A percentile compares a stretch with the other conserved stretches of the same genome.
These are phyloP conservation scores for Immersiella caudata DNA, from an alignment of 495 filamentous ascomycete species.

Conservation along the genomic window DNA sequence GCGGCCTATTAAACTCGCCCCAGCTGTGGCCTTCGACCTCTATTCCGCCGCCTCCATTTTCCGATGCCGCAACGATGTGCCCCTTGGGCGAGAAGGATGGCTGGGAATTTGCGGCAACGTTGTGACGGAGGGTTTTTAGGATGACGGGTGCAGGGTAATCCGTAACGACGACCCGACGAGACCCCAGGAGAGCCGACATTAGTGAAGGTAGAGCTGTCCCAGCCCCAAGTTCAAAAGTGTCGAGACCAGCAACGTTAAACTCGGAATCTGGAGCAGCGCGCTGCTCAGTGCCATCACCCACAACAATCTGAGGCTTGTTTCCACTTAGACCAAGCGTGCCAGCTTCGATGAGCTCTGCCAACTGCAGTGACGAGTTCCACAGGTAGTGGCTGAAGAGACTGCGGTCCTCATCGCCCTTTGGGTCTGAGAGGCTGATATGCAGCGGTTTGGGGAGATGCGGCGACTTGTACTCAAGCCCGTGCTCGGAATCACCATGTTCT, in stretches of 20 bases:
- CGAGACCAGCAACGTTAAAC: conserved; percentile 43
- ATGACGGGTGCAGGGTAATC: conserved; percentile 77
- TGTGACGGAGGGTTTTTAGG: conserved; percentile 61
- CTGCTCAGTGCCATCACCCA: conserved; percentile 4
- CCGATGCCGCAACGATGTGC: conserved; percentile 17
- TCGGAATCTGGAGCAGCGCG: background rate
- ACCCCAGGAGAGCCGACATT: conserved; percentile 64
- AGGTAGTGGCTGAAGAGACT: conserved; percentile 79
- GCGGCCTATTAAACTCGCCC: conserved; percentile 63
- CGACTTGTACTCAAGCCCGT: conserved; percentile 67
- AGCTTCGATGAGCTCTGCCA: conserved; percentile 69
- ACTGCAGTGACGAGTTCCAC: conserved; percentile 79
- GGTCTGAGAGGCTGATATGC: conserved; percentile 57
- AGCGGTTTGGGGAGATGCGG: conserved; percentile 51
- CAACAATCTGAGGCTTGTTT: background rate
- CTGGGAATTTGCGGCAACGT: conserved; percentile 49
- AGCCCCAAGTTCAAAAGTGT: conserved; percentile 57
- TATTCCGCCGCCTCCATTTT: conserved; percentile 40
- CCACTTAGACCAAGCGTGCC: conserved; percentile 36
- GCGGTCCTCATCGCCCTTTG: conserved; percentile 58
- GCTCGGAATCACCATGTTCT: conserved; percentile 71
- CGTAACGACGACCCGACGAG: conserved; percentile 64
- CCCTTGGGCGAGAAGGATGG: conserved; percentile 29
- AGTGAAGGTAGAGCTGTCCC: conserved; percentile 78
- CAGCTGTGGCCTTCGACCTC: conserved; percentile 71